These are phyloP conservation scores for Linnemannia schmuckeri DNA, from an alignment of 192 early-diverging fungal species.

Conservation along the genomic window DNA sequence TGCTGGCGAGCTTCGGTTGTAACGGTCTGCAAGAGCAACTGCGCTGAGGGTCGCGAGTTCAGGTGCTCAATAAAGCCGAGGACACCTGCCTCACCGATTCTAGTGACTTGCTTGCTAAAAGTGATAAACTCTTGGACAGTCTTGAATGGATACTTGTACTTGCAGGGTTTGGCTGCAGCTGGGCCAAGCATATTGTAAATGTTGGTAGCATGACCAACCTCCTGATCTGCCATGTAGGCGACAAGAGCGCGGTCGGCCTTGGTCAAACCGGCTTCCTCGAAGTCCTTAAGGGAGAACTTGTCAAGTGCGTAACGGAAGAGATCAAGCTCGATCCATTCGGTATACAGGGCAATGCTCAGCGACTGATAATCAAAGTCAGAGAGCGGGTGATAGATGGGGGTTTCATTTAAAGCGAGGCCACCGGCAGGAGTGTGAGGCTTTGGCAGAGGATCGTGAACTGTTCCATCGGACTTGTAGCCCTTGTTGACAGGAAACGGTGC, in stretches of 20 bases:
- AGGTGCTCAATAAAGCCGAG: constrained; percentile 51
- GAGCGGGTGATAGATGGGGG: constrained; percentile 41
- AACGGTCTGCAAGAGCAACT: constrained; percentile 32
- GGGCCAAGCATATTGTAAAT: constrained; percentile 49
- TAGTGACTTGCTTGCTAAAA: constrained; percentile 25
- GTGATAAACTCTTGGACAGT: constrained; percentile 22
- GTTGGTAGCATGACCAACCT: constrained; percentile 46
- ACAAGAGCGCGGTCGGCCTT: constrained; percentile 38
- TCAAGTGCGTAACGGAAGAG: constrained; percentile 46
- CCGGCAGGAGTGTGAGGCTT: constrained; percentile 49
- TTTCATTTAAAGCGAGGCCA: constrained; percentile 20
- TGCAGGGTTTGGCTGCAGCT: constrained; percentile 13
- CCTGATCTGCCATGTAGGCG: constrained; percentile 54
- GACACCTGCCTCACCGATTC: constrained; percentile 50
- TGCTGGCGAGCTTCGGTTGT: constrained; percentile 56
- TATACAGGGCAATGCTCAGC: constrained; percentile 37
- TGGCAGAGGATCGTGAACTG: background rate
- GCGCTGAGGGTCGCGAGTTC: constrained; percentile 37
- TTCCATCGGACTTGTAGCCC: constrained; percentile 9
- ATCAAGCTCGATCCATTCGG: constrained; percentile 57
- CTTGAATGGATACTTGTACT: constrained; percentile 16
- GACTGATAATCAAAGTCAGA: constrained; percentile 50
- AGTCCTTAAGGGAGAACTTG: constrained; percentile 33
- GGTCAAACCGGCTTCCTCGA: constrained; percentile 30
- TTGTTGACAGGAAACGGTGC: constrained; percentile 16